Base-by-base conservation (phyloP, 768 basidiomycete species). In the Macrolepiota fuliginosa region DNA sequence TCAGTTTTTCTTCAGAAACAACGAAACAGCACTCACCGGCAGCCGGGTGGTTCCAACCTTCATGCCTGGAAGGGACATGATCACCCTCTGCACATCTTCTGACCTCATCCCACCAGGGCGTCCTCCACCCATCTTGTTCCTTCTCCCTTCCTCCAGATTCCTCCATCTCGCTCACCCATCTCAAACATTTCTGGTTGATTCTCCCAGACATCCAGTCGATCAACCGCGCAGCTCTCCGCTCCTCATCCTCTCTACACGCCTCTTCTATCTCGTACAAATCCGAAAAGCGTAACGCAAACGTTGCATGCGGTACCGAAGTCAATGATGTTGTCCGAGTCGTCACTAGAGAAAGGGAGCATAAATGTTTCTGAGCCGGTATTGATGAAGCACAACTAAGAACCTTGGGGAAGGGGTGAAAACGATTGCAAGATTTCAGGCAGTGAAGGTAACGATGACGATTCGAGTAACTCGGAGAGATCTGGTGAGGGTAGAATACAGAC, bases 21-120 rank as follows among this genome's bases (percentile, higher is more conserved):
- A 22, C 4, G 11, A 12, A 40, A 52, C 12, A n/a, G n/a, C 46
- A 81, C 90, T 61, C 69, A 94, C 92, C 74, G 24, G 92, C 86
- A 51, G 87, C 84, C 53, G 92, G 92, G 74, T 94, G 92, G 68
- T 93, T 94, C 92, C 92, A 94, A 51, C 85, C 89, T 68, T 94
- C 92, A 0, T 74, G 69, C 69, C 80, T 87, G 36, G 83, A 84
- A 10, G 92, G 92, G 10, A 88, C 77, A 71, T 84, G 79, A 68
- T 94, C 91, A 0, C 90, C 91, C 69, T 94, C 89, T 1, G 82
- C 80, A 71, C 92, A 94, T 11, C 85, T 80, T 66, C 81, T 79
- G 40, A 94, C 79, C 70, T 94, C 92, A 64, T 92, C 89, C 92
- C 92, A 94, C 92, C 92, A 94, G 1, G 91, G 92, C 10, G 90